Evolutionary conservation across 805 yeast genomes (phyloP).

Genomic region (Pichia ethanolica): DNA sequence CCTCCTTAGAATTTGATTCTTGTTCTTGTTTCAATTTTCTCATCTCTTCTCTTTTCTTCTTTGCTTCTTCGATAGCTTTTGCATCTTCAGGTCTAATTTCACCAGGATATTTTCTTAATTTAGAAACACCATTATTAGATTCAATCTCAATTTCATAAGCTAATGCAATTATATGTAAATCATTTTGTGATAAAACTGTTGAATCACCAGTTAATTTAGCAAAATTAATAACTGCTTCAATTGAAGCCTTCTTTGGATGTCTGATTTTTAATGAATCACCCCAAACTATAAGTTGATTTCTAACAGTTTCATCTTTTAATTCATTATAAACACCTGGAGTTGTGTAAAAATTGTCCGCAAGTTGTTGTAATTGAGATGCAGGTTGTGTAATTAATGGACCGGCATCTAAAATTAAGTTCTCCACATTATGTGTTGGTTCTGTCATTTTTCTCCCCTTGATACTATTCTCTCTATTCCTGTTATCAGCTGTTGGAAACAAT

Average conservation of each 20-base stretch:
- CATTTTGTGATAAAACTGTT: conserved; percentile 80
- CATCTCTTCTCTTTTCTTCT: conserved; percentile 9
- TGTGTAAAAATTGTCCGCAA: conserved; percentile 69
- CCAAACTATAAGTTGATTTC: conserved; percentile 77
- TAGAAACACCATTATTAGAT: conserved; percentile 57
- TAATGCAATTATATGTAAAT: conserved; percentile 86
- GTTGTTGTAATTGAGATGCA: conserved; percentile 60
- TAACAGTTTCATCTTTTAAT: conserved; percentile 76
- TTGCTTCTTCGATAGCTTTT: conserved; percentile 23
- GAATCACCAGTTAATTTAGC: conserved; percentile 89
- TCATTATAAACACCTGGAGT: conserved; percentile 90
- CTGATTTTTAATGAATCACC: conserved; percentile 59
- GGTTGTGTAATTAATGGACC: conserved; percentile 89
- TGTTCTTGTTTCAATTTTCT: not conserved
- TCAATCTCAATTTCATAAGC: conserved; percentile 82
- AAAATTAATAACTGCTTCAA: conserved; percentile 64
- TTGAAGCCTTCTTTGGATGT: conserved; percentile 65
- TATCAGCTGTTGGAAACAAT: no score
- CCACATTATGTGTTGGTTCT: conserved; percentile 26
- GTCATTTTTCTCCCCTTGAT: not conserved
- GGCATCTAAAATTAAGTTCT: conserved; percentile 79
- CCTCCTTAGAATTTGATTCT: conserved; percentile 6
- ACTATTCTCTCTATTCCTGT: no score
- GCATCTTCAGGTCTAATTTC: conserved; percentile 30
- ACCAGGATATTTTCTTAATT: conserved; percentile 69